Evolutionary conservation across 106 monocot species (phyloP), one percentile per base, ranked within the genome.

Genomic region (Platanthera guangdongensis): DNA sequence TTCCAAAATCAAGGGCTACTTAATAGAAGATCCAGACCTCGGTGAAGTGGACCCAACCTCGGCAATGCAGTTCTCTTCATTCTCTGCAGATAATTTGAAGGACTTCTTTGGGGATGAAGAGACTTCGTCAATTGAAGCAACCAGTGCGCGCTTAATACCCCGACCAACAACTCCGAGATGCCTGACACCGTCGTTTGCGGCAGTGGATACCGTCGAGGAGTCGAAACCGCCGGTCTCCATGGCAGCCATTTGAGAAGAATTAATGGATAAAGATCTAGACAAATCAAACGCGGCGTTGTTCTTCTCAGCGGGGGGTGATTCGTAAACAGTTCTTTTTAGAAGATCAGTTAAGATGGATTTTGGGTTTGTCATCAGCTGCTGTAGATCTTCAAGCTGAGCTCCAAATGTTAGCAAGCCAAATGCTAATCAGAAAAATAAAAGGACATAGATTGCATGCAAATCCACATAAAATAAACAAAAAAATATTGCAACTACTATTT

Each of bases 121-220:
- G 39, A 39, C 91, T 0, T 16, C 52, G 47, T 51, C n/a, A 13
- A 85, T 79, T 8, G 91, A 89, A 14, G 50, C 69, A 6, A 89
- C 63, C 5, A 75, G 68, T 32, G 94, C 89, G 39, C 97, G 82
- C 73, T 99, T 99, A 10, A 94, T 75, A 9, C 97, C 97, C 78
- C 97, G 91, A 4, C 97, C 97, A 19, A 99, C 91, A 4, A 99
- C 91, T 63, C 97, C 97, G 63, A 99, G 85, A 83, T 99, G 86
- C 21, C 84, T 97, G 16, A 94, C 82, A 9, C 72, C 50, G 39
- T 64, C 68, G 28, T 74, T 71, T 51, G 78, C 82, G 72, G 78
- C 83, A 18, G 85, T 78, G 16, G 93, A 86, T 12, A 84, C 9
- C 22, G 87, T 74, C 13, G 91, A 84, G 0, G 89, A 91, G 78